Evolutionary conservation across 192 early-diverging fungal genomes (phyloP).

Genomic region (Linnemannia zychae): DNA sequence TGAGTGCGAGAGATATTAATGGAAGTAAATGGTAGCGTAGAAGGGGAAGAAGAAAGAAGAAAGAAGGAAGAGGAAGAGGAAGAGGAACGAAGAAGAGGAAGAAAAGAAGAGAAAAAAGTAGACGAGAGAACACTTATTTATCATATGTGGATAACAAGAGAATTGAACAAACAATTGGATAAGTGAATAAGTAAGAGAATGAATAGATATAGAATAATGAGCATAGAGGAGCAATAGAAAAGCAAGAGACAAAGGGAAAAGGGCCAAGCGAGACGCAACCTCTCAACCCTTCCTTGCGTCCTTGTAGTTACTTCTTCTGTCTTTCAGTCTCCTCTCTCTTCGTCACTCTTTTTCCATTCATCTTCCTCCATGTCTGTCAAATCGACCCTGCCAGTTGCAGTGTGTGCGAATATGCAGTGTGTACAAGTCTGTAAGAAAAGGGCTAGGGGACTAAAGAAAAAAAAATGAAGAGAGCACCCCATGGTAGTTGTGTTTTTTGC

Average conservation of each 20-base stretch:
- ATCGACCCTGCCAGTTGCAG: neutral
- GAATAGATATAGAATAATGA: no score
- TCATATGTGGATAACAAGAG: neutral
- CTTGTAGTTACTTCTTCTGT: neutral
- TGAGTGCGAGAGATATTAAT: neutral
- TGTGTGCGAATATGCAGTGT: neutral
- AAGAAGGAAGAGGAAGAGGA: conserved; percentile 9
- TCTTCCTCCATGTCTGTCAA: no score
- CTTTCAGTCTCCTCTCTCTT: neutral
- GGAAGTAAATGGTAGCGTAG: neutral
- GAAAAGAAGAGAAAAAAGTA: neutral
- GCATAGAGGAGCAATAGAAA: neutral
- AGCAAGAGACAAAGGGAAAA: neutral
- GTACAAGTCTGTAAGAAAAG: neutral
- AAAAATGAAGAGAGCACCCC: neutral
- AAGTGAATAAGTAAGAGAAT: neutral
- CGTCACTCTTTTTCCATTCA: neutral
- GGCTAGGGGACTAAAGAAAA: neutral
- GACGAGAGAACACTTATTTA: neutral
- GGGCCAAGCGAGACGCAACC: neutral
- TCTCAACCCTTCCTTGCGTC: neutral
- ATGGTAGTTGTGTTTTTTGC: conserved; percentile 10
- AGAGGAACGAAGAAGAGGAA: neutral
- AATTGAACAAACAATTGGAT: neutral
- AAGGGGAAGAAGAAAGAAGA: neutral